These are phyloP conservation scores for Bolboschoenus planiculmis DNA, from an alignment of 176 grass and related monocot species.

Conservation along the genomic window DNA sequence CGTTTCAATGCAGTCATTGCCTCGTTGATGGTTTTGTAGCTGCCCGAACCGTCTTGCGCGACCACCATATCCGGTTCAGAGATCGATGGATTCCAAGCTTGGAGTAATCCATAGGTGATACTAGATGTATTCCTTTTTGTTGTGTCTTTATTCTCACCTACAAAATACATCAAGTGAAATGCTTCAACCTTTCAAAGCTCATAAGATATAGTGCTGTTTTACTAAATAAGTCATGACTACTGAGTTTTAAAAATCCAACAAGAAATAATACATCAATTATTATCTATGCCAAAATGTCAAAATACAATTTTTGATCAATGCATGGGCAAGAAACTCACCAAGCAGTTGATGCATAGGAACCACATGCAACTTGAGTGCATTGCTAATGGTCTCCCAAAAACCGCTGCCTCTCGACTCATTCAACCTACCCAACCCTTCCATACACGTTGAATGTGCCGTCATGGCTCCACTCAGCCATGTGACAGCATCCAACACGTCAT, in stretches of 20 bases:
- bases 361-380: constrained; percentile 9
- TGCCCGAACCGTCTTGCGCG: constrained; percentile 26
- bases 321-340: background rate
- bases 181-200: background rate
- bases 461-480: constrained; percentile 28
- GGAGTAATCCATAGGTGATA: background rate
- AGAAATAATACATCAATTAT: background rate
- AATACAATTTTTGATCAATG: background rate
- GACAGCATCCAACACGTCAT: constrained; percentile 2
- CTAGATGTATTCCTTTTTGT: background rate
- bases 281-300: background rate
- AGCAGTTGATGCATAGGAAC: background rate
- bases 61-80: constrained; percentile 11
- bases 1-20: background rate
- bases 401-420: background rate
- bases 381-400: background rate
- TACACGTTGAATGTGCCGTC: constrained; percentile 16
- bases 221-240: no score
- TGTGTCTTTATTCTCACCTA: background rate
- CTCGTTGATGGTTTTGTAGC: constrained; percentile 31
- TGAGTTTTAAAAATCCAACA: background rate
- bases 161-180: background rate
- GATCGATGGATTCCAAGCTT: background rate
- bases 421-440: background rate
- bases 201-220: no score